phyloP scores from a whole-genome alignment of 441 rosid genomes.

The Breynia disticha region DNA sequence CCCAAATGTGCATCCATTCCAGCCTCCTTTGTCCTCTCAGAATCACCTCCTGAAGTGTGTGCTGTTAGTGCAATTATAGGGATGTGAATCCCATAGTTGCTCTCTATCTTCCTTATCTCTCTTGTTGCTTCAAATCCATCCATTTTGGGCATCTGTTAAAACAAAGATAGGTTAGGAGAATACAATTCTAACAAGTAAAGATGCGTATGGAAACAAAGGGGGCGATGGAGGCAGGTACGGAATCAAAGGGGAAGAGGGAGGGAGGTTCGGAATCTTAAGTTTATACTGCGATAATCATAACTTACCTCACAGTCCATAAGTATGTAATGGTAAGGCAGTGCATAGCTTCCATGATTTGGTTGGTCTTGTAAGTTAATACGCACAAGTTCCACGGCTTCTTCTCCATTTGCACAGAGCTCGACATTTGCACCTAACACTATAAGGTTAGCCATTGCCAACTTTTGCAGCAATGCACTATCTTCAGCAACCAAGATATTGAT shows the following conservation, averaged over 20 bases:
- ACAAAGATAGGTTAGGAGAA: background rate
- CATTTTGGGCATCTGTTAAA: constrained; percentile 60
- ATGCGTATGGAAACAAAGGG: too few species aligned
- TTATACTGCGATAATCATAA: background rate
- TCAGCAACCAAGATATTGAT: constrained; percentile 57
- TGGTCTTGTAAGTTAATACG: constrained; percentile 22
- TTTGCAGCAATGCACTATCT: constrained; percentile 22
- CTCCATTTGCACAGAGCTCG: constrained; percentile 40
- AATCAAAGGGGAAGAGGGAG: too few species aligned
- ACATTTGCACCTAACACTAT: constrained; percentile 40
- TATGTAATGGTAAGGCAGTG: constrained; percentile 51
- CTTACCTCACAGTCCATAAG: constrained; percentile 82
- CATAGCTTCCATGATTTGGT: constrained; percentile 7
- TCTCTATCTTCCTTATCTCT: constrained; percentile 50
- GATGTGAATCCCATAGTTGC: constrained; percentile 29
- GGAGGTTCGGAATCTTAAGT: background rate
- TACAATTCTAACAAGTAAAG: too few species aligned
- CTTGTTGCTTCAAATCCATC: constrained; percentile 63
- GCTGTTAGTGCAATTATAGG: constrained; percentile 73
- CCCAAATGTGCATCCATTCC: constrained; percentile 55
- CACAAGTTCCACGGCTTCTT: constrained; percentile 50
- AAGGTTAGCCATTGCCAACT: constrained; percentile 22
- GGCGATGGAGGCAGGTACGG: too few species aligned
- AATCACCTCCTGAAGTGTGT: constrained; percentile 33
- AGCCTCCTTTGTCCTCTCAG: constrained; percentile 22